Conservation (phyloP, 345 rosid genomes). For the Arabis alpina region DNA sequence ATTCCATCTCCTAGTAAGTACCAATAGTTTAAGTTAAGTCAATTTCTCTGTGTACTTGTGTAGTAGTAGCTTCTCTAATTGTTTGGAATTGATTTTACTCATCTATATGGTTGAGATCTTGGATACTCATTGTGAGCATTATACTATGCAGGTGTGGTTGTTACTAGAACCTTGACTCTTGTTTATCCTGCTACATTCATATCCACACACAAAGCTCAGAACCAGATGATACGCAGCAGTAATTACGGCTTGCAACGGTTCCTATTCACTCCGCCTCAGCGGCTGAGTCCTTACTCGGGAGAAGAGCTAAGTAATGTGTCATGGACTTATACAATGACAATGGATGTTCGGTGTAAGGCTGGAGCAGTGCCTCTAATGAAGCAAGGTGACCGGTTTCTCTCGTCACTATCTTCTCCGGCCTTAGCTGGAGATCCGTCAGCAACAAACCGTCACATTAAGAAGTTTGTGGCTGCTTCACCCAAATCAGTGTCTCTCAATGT, state of each 20-base stretch:
- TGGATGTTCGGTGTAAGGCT: constrained; percentile 31
- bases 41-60: not conserved
- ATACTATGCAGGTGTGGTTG: constrained; percentile 24
- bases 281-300: constrained; percentile 3
- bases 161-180: constrained; percentile 17
- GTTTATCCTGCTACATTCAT: constrained; percentile 16
- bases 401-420: constrained; percentile 48
- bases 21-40: not conserved
- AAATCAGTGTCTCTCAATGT: constrained; percentile 71
- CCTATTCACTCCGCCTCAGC: constrained; percentile 23
- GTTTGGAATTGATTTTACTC: constrained; percentile 7
- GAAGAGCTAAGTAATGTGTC: constrained; percentile 3
- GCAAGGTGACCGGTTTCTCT: constrained; percentile 62
- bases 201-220: not conserved
- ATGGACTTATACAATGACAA: constrained; percentile 4
- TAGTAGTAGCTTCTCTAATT: constrained; percentile 6
- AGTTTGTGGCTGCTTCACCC: constrained; percentile 73
- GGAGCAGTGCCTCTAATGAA: constrained; percentile 52
- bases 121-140: not conserved
- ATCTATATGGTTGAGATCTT: constrained; percentile 7
- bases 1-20: not conserved
- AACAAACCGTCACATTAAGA: constrained; percentile 61
- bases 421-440: constrained; percentile 53
- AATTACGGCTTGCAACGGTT: not conserved
- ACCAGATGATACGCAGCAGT: constrained; percentile 23